Base-by-base conservation (phyloP, 2,329 filamentous ascomycete species). In the Ceratocystiopsis sp. region DNA sequence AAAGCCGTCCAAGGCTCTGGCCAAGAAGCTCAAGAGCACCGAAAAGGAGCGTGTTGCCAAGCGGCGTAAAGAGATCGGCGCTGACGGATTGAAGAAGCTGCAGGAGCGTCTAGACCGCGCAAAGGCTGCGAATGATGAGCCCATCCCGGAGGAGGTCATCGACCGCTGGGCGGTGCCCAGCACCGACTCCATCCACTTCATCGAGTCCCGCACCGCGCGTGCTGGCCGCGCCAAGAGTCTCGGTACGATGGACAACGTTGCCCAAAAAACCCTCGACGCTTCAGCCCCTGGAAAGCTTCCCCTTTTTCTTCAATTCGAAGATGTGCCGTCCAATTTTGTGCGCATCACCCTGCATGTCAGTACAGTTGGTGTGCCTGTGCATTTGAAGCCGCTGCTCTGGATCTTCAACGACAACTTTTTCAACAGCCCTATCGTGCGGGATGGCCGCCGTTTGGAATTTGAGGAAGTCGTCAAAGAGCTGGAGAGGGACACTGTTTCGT, bases 291-390 rank as follows among this genome's bases (percentile, higher is more conserved):
- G 38, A 35, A 50, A 64, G 16, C 66, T 64, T 8, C 57, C 78
- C n/a, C 65, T 96, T 3, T 98, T 95, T 60, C 70, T 98, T n/a
- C 89, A 98, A 60, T 98, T 93, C 51, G 91, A 98, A 61, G 80
- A 94, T 54, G 86, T 96, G 14, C 80, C 81, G 2, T 93, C 84
- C 46, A 93, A 85, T 55, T 98, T 98, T 58, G 85, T 93, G 8
- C 81, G 89, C 52, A 71, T 96, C 45, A 80, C 76, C 40, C 61
- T 96, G 18, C 75, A 91, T 44, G 67, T 96, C 41, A 84, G 84
- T 42, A 93, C 86, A 1, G 72, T 77, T 2, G 67, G 75, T 32
- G 67, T 95, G 1, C 84, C 87, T 0, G 71, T 81, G n/a, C 74
- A 87, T 49, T 71, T 89, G 46, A 86, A 89, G 56, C 91, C 91